Evolutionary conservation across 495 filamentous ascomycete genomes (phyloP).

Genomic region (Penicillium bovifimosum): DNA sequence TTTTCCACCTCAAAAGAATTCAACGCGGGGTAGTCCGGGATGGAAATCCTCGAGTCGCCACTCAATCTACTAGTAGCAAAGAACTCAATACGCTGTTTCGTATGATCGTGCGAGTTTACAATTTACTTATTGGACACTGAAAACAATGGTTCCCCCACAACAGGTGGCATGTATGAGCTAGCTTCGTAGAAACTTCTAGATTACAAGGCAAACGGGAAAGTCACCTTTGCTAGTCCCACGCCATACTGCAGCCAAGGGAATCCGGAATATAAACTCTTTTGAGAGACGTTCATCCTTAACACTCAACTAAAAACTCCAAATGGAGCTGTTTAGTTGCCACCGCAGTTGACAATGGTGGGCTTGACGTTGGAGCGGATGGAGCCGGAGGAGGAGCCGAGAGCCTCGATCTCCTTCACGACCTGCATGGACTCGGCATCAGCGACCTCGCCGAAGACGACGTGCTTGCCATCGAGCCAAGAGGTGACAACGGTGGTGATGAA

Average conservation of each 20-base stretch:
- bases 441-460: constrained; percentile 98
- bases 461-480: constrained; percentile 90
- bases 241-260: background rate
- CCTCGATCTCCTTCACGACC: constrained; percentile 70
- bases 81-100: background rate
- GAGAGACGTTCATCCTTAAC: constrained; percentile 12
- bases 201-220: constrained; percentile 20
- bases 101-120: background rate
- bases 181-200: constrained; percentile 24
- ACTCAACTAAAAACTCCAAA: constrained; percentile 6
- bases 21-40: background rate
- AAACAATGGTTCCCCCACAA: constrained; percentile 5
- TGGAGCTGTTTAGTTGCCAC: constrained; percentile 44
- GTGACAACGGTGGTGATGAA: constrained; percentile 94
- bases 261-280: constrained; percentile 4
- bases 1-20: background rate
- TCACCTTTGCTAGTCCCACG: constrained; percentile 11
- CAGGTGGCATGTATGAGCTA: constrained; percentile 17
- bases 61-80: no score
- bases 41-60: background rate
- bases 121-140: background rate
- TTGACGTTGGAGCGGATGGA: constrained; percentile 56
- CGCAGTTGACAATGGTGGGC: constrained; percentile 61
- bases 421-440: constrained; percentile 55
- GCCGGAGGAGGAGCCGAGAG: constrained; percentile 57